These are phyloP conservation scores for Lactarius vividus DNA, from an alignment of 768 basidiomycete genomes.

Conservation along the genomic window DNA sequence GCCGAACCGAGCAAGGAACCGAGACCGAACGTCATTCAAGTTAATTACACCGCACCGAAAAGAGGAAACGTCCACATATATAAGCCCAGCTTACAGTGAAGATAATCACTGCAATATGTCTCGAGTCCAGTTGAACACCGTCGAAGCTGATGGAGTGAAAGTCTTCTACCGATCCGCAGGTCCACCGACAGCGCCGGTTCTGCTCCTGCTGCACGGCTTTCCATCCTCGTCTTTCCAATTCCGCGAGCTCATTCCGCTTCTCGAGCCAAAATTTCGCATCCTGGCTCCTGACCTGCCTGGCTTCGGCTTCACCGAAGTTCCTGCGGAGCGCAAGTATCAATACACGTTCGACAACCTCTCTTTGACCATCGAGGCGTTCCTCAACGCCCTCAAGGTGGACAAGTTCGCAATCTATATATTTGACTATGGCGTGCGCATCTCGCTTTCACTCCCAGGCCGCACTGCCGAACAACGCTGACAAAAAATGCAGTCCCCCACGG, in stretches of 20 bases:
- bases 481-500: slow-evolving; percentile 27
- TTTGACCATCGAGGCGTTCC: slow-evolving; percentile 41
- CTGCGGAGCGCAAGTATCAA: slow-evolving; percentile 37
- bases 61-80: not conserved
- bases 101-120: slow-evolving; percentile 4
- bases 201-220: slow-evolving; percentile 51
- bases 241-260: slow-evolving; percentile 44
- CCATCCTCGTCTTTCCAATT: slow-evolving; percentile 50
- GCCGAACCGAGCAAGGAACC: too few species aligned
- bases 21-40: not conserved
- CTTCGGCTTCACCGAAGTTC: slow-evolving; percentile 48
- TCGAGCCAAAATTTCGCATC: slow-evolving; percentile 42
- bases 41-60: not conserved
- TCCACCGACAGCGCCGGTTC: slow-evolving; percentile 31
- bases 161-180: slow-evolving; percentile 48
- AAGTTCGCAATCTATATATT: slow-evolving; percentile 48
- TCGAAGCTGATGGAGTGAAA: slow-evolving; percentile 37
- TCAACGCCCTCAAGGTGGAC: slow-evolving; percentile 39
- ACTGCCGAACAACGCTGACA: not conserved
- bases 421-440: slow-evolving; percentile 46
- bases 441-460: not conserved
- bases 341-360: slow-evolving; percentile 44
- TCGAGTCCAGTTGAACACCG: slow-evolving; percentile 29
- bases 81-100: not conserved
- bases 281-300: slow-evolving; percentile 53